Percentiles rank a stretch among this genome's conserved stretches.
Conservation (phyloP, 805 yeast species). For the Komagataella mondaviorum region DNA sequence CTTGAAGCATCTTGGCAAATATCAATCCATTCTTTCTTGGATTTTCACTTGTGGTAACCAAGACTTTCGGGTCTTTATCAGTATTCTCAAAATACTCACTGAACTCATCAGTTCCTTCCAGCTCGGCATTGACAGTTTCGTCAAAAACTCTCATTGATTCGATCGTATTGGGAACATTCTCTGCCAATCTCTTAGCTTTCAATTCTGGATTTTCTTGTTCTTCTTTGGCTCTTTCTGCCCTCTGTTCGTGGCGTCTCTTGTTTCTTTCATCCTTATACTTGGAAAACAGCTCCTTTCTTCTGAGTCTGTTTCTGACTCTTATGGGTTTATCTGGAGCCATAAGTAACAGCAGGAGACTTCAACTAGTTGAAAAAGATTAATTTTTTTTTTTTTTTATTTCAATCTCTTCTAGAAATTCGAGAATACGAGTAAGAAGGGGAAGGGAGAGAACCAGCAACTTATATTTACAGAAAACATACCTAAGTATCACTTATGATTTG, state of each 20-base stretch:
- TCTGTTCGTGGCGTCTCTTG: constrained; percentile 61
- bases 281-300: constrained; percentile 67
- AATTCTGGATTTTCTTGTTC: constrained; percentile 76
- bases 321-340: constrained; percentile 23
- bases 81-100: constrained; percentile 37
- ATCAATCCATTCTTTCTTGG: constrained; percentile 83
- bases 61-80: constrained; percentile 62
- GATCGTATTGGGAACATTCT: constrained; percentile 70
- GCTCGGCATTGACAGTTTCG: constrained; percentile 56
- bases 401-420: not conserved
- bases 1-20: constrained; percentile 77
- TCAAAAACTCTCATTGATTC: constrained; percentile 78
- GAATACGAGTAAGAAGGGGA: not conserved
- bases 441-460: not conserved
- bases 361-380: not conserved
- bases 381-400: not conserved
- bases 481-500: not conserved
- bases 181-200: constrained; percentile 64
- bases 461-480: not conserved
- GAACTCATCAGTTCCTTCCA: constrained; percentile 56
- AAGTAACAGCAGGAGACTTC: constrained; percentile 8
- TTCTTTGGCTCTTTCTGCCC: constrained; percentile 78
- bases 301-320: constrained; percentile 61
- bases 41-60: constrained; percentile 77
- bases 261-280: constrained; percentile 61